These are phyloP conservation scores for Alternaria arbusti DNA, from an alignment of 2,329 filamentous ascomycete species.

Conservation along the genomic window DNA sequence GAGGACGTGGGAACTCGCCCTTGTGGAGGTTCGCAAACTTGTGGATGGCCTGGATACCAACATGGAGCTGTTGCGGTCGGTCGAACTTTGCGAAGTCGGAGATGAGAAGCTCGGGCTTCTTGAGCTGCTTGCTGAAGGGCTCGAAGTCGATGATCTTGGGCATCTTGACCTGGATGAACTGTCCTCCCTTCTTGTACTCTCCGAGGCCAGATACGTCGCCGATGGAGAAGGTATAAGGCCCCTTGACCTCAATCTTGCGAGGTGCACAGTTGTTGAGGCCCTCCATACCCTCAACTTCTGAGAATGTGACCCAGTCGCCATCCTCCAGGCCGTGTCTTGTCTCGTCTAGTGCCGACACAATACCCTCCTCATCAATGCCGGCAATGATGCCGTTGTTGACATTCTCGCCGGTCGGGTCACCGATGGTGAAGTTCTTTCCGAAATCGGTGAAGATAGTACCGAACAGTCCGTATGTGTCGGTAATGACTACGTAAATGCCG, in stretches of 20 bases:
- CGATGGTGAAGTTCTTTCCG: slow-evolving; percentile 88
- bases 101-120: slow-evolving; percentile 86
- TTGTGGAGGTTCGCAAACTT: slow-evolving; percentile 76
- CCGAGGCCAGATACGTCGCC: slow-evolving; percentile 89
- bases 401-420: slow-evolving; percentile 89
- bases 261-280: slow-evolving; percentile 81
- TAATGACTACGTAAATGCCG: slow-evolving; percentile 85
- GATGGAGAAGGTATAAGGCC: slow-evolving; percentile 95
- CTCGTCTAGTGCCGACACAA: slow-evolving; percentile 93
- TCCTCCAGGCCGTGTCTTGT: slow-evolving; percentile 94
- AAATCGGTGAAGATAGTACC: slow-evolving; percentile 98
- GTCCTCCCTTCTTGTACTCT: slow-evolving; percentile 83
- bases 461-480: slow-evolving; percentile 92
- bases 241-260: slow-evolving; percentile 90
- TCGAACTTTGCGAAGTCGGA: slow-evolving; percentile 99
- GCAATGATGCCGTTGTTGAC: slow-evolving; percentile 88
- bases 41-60: slow-evolving; percentile 91
- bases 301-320: slow-evolving; percentile 94
- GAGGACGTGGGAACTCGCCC: slow-evolving; percentile 77
- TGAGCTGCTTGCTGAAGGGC: slow-evolving; percentile 75
- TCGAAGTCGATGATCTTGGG: slow-evolving; percentile 92
- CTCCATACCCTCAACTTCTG: slow-evolving; percentile 92
- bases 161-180: slow-evolving; percentile 98
- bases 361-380: slow-evolving; percentile 83
- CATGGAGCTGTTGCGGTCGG: slow-evolving; percentile 86